Percentiles rank a stretch among this genome's conserved stretches.
phyloP scores from a whole-genome alignment of 2,329 filamentous ascomycete species.

The Stachybotrys elegans region DNA sequence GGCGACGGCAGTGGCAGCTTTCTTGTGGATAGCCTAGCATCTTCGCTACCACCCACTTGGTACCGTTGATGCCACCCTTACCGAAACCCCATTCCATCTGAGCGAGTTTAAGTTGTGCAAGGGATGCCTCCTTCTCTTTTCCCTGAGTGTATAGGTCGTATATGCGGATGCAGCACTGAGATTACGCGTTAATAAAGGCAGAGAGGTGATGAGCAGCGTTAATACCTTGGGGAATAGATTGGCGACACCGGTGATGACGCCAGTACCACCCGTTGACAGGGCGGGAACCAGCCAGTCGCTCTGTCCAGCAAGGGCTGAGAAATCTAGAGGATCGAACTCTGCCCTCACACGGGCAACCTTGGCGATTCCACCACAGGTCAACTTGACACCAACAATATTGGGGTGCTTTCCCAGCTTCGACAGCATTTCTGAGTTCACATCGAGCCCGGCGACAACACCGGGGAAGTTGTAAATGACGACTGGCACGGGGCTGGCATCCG shows the following conservation, averaged over 20 bases:
- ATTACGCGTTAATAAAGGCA: neutral
- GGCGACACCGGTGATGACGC: conserved; percentile 58
- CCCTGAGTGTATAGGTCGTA: conserved; percentile 43
- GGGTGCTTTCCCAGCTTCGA: conserved; percentile 54
- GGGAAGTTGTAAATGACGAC: conserved; percentile 68
- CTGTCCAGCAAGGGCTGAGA: conserved; percentile 65
- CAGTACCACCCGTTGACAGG: conserved; percentile 51
- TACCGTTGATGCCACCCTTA: conserved; percentile 56
- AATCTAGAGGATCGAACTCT: conserved; percentile 46
- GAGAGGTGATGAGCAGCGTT: no score
- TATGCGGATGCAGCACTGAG: conserved; percentile 40
- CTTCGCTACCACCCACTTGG: conserved; percentile 54
- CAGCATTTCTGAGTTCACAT: conserved; percentile 59
- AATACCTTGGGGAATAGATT: conserved; percentile 57
- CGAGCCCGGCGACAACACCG: conserved; percentile 57
- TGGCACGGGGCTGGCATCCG: conserved; percentile 57
- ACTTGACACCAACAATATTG: conserved; percentile 64
- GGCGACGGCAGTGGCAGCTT: conserved; percentile 47
- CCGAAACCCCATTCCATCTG: conserved; percentile 51
- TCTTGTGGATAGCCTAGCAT: conserved; percentile 44
- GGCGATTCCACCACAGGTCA: conserved; percentile 67
- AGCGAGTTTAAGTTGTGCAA: conserved; percentile 45
- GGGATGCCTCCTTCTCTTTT: conserved; percentile 40
- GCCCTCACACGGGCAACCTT: conserved; percentile 61
- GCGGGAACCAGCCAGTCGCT: conserved; percentile 66